Base-by-base conservation (phyloP, 352 stramenopile genomes). In the Chrysophaeum taylorii region DNA sequence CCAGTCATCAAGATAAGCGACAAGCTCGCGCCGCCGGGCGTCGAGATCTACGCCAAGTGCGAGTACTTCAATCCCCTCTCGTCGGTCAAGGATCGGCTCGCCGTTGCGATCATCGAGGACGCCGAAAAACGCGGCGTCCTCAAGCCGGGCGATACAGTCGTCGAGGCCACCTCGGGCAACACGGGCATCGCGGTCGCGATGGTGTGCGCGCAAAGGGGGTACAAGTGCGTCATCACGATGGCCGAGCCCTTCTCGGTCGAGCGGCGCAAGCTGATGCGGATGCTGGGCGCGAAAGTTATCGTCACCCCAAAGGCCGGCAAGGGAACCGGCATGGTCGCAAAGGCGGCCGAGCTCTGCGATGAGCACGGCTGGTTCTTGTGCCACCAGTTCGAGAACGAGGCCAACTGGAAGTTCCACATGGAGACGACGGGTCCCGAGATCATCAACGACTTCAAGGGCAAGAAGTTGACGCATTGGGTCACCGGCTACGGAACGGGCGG, bases 111-210 rank as follows among this genome's bases (percentile, higher is more conserved):
- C 54, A 92, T 98, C 29, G 85, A 96, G 54, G 85, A 95, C 42
- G 92, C 92, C 1, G 93, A 97, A 71, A 82, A 80, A 31, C 75
- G 82, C 54, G 92, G 90, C 0, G 72, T 91, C 31, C 67, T 98
- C 25, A 85, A 83, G 25, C 75, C 87, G 37, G 91, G 91, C 50
- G 84, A 92, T 4, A 95, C 91, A 2, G 94, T 98, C 43, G 81
- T 98, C 0, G 94, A 98, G 76, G 92, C 92, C 57, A 98, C 92
- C 0, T 96, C 87, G 9, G 94, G 94, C 0, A 98, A 93, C 75
- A 98, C 94, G 48, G 94, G 94, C 33, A 98, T 98, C 70, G 94
- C 86, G 69, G 73, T 98, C 33, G 93, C 93, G 35, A 88, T 96
- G 38, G 87, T 97, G 60, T 93, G 88, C 35, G 84, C 89, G 76